Evolutionary conservation across 352 stramenopile genomes (phyloP).

Genomic region (Lagenidium sp.): DNA sequence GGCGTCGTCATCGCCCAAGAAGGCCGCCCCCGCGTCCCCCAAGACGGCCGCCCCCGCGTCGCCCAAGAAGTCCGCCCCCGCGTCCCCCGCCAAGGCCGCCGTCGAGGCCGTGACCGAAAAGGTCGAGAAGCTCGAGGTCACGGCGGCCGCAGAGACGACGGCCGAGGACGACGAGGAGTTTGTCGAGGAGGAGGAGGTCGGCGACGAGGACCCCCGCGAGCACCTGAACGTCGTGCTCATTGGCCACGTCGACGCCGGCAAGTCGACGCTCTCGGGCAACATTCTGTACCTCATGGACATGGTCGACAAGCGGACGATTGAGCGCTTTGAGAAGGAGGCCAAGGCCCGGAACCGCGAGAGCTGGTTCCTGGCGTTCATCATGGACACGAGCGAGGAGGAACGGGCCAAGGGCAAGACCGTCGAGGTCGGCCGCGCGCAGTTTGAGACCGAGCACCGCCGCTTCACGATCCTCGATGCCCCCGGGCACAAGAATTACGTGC

Average conservation of each 20-base stretch:
- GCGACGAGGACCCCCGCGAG: slow-evolving; percentile 92
- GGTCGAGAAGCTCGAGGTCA: slow-evolving; percentile 14
- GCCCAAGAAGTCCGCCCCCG: slow-evolving; percentile 6
- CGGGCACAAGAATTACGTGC: slow-evolving; percentile 99
- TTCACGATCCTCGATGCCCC: slow-evolving; percentile 99
- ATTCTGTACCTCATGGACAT: slow-evolving; percentile 98
- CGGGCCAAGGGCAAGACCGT: slow-evolving; percentile 89
- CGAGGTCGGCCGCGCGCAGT: slow-evolving; percentile 93
- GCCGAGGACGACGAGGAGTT: slow-evolving; percentile 40
- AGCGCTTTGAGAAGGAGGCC: slow-evolving; percentile 97
- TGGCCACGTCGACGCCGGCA: slow-evolving; percentile 98
- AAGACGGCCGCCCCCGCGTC: slow-evolving; percentile 5
- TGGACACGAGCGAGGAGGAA: slow-evolving; percentile 99
- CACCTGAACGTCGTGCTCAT: slow-evolving; percentile 99
- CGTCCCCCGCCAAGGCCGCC: not conserved
- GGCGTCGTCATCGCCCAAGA: slow-evolving; percentile 1
- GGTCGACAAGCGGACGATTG: slow-evolving; percentile 99
- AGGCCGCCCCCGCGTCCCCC: slow-evolving; percentile 2
- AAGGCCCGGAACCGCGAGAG: slow-evolving; percentile 86
- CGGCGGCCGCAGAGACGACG: slow-evolving; percentile 3
- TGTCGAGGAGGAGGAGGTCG: slow-evolving; percentile 53
- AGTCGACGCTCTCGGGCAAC: slow-evolving; percentile 97
- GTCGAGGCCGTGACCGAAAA: slow-evolving; percentile 5
- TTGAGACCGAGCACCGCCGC: slow-evolving; percentile 93
- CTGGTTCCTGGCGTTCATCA: slow-evolving; percentile 98